Base-by-base conservation (phyloP, 306 rosid species). In the Lathyrus oleraceus region DNA sequence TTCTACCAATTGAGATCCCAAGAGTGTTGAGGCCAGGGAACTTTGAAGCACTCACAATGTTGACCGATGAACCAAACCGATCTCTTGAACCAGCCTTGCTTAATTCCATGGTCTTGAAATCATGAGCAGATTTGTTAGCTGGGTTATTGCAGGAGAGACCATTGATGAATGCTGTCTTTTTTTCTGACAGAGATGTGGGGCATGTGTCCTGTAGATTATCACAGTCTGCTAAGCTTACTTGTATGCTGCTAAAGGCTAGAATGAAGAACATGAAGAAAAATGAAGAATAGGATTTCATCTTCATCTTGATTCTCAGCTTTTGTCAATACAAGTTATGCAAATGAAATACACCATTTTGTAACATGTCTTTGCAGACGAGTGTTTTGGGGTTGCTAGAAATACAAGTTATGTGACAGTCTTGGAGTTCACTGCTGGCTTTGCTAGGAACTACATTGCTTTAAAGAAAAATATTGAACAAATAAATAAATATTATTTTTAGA, bases 121-220 rank as follows among this genome's bases (percentile, higher is more conserved):
- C 86, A 4, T 83, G 79, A 10, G 87, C 74, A 5, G 10, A 59
- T 53, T 67, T 65, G 69, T 57, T 69, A 1, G 74, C 14, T 71
- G 85, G 89, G 65, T 69, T 75, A 78, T 92, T 81, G 80, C 98
- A 92, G n/a, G 84, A 83, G 25, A 89, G 73, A 56, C 96, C 95
- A 70, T 89, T 88, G 81, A 89, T 81, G 82, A 86, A 11, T 39
- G 49, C 47, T 10, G 62, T 52, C 35, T 79, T 85, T 36, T 72
- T 70, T 27, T 5, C 67, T 1, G 76, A 65, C 20, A 61, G 38
- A 27, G 81, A 62, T n/a, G 92, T 64, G 1, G 95, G 95, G 58
- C 96, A 89, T 23, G 75, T 66, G 79, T 89, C 95, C 12, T 78
- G 86, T 12, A 88, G 76, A 43, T 82, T 85, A 27, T 82, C 86